Evolutionary conservation across 2,329 filamentous ascomycete genomes (phyloP), one percentile per base, ranked within the genome.

Genomic region (Beauveria sp.): DNA sequence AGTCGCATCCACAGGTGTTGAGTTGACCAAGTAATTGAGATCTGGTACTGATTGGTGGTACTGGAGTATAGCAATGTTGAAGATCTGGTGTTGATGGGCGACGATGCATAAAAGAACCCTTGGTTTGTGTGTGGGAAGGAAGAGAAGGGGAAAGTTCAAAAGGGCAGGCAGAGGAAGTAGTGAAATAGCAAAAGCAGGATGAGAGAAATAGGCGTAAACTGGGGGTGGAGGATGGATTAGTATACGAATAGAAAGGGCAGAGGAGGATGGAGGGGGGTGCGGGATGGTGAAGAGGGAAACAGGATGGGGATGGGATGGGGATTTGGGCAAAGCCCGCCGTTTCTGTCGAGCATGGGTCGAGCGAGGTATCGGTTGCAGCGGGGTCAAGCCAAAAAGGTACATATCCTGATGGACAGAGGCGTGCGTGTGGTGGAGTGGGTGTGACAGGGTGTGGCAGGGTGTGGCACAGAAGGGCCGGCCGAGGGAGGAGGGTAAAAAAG

Each of bases 291-390:
- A 62, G 53, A 57, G 54, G 54, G 61, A 66, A 63, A 58, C 24
- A 56, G 63, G 60, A 63, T 62, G 63, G 43, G 56, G 63, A 61
- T 61, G 59, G 51, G 58, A 61, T 61, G 58, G 30, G 56, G 56
- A 51, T 52, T 52, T 59, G 47, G 47, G 47, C 45, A 58, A 59
- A 59, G 49, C 47, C 34, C 57, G 57, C 46, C 57, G 38, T 51
- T 59, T 59, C 45, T 59, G 45, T 58, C 38, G 56, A 18, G 54
- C 54, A 58, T 40, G 55, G 46, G 34, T 14, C 20, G 22, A 22
- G 16, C 42, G 7, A 50, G 16, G 55, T 58, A 58, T 18, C 55
- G 4, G 24, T 14, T 20, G 46, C 45, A n/a, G 30, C 42, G 30
- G 30, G 8, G 14, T 5, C 16, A 22, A 22, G 46, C 45, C 26